Evolutionary conservation across 441 rosid species (phyloP), one percentile per base, ranked within the genome.

Genomic region (Populus hybrid): DNA sequence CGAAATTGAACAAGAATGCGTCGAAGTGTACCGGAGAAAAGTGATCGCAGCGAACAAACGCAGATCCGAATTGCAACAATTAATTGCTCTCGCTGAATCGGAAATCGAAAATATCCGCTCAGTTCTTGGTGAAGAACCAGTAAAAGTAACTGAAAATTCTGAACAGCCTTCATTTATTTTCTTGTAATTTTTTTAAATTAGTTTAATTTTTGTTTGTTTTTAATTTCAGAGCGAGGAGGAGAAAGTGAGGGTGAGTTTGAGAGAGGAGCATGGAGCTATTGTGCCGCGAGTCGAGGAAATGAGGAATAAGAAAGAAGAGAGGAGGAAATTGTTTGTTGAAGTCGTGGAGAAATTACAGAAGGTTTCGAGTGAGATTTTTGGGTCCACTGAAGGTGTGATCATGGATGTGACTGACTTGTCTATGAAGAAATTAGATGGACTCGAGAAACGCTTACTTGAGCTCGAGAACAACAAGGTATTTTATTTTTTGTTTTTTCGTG

Each of bases 401-500:
- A 82, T 85, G 24, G 93, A 91, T 63, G 98, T 82, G 78, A 80
- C 87, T 5, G 90, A 95, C 75, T 82, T 90, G 78, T 91, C 97
- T 2, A 64, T 86, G 80, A 84, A 81, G 76, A 91, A 85, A 80
- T 86, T 93, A 45, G 93, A 92, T 71, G 88, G 89, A 64, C 76
- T 92, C 65, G 86, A 77, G 9, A 83, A 76, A 33, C 87, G 80
- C 67, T 85, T 95, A 65, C 75, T 68, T 31, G 84, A 88, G 33
- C 90, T 93, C 68, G 90, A 89, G 80, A 82, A 80, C 61, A 98
- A 93, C 82, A 95, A 92, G 95, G 99, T 90, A 77, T 64, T 76
- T 3, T 10, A 10, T 40, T 31, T 40, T n/a, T 64, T 10, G 16
- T 73, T 26, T 50, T 36, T 63, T 18, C 24, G 5, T 29, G 20